Percentiles rank a stretch among this genome's conserved stretches.
Evolutionary conservation across 1,139 yeast genomes (phyloP).

Genomic region (Pichia sp.): DNA sequence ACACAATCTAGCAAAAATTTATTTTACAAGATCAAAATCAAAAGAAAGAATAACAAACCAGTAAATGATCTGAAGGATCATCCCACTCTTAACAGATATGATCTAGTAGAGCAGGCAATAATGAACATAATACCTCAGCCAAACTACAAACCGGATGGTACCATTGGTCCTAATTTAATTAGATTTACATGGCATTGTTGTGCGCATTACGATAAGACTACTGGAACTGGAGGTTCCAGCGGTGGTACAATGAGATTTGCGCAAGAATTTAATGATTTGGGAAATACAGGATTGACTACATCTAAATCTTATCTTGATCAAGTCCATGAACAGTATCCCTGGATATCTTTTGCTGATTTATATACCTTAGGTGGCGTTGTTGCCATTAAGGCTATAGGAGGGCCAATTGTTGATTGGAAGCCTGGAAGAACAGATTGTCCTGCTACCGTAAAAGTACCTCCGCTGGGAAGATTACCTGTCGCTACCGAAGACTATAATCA

Average conservation of each 20-base stretch:
- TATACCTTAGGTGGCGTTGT: conserved; percentile 62
- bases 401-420: conserved; percentile 50
- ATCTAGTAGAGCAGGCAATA: conserved; percentile 25
- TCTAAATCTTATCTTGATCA: conserved; percentile 53
- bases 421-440: conserved; percentile 58
- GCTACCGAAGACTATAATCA: conserved; percentile 49
- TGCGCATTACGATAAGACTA: conserved; percentile 51
- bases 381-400: conserved; percentile 56
- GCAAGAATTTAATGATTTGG: conserved; percentile 42
- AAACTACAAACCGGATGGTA: conserved; percentile 49
- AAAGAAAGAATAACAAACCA: conserved; percentile 15
- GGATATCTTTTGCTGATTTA: conserved; percentile 57
- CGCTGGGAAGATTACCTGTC: conserved; percentile 55
- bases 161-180: conserved; percentile 55
- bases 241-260: conserved; percentile 57
- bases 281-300: conserved; percentile 52
- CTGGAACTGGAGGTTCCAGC: conserved; percentile 60
- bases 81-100: conserved; percentile 24
- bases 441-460: conserved; percentile 47
- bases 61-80: conserved; percentile 10
- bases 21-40: conserved; percentile 24
- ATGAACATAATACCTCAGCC: conserved; percentile 22
- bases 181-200: conserved; percentile 68
- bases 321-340: conserved; percentile 47
- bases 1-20: conserved; percentile 5